Conservation (phyloP, 306 rosid species). For the Medicago lupulina region DNA sequence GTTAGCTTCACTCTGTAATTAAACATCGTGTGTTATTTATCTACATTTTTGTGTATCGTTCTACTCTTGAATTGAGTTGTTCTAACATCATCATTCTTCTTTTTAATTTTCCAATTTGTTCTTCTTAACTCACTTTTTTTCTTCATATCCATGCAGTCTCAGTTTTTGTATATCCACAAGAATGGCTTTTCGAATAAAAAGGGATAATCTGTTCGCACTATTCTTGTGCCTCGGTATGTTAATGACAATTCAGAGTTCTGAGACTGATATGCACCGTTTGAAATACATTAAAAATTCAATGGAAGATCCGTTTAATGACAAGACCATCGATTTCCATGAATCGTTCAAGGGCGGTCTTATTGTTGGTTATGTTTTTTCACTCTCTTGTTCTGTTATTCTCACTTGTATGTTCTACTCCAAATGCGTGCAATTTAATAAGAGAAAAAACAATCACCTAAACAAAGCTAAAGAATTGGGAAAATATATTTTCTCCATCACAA, state of each 20-base stretch:
- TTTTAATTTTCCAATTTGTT: not conserved
- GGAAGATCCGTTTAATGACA: constrained; percentile 30
- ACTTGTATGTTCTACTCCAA: not conserved
- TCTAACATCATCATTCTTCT: not conserved
- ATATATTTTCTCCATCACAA: not conserved
- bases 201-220: not conserved
- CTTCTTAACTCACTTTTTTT: not conserved
- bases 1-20: no score
- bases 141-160: constrained; percentile 1
- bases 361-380: constrained; percentile 30
- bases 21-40: no score
- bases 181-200: constrained; percentile 9
- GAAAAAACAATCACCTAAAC: not conserved
- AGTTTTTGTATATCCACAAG: not conserved
- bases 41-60: no score
- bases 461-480: not conserved
- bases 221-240: not conserved
- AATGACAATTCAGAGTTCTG: not conserved
- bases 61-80: no score
- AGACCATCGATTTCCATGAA: not conserved
- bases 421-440: not conserved
- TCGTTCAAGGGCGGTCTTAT: constrained; percentile 31
- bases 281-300: constrained; percentile 29
- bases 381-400: not conserved
- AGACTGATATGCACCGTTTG: not conserved